Conservation (phyloP, 2,329 filamentous ascomycete species). For the Fusarium dlaminii region DNA sequence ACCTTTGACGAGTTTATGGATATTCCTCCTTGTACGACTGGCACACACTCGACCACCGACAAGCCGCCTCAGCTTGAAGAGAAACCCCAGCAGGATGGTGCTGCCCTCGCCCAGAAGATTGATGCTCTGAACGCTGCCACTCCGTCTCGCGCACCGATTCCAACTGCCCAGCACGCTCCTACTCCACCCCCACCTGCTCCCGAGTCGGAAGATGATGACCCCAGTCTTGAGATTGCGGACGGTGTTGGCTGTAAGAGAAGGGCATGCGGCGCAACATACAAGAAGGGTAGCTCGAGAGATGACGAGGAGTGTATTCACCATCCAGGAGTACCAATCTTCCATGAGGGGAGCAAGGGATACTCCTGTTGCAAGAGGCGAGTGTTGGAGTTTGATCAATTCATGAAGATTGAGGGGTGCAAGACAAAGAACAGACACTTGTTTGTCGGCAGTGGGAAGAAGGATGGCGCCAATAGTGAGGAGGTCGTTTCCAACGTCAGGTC, state of each 20-base stretch:
- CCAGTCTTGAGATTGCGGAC: constrained; percentile 74
- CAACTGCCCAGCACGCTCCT: constrained; percentile 57
- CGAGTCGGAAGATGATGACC: constrained; percentile 90
- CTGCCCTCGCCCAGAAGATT: constrained; percentile 54
- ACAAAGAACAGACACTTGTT: constrained; percentile 87
- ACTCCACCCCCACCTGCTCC: constrained; percentile 68
- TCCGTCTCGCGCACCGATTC: constrained; percentile 53
- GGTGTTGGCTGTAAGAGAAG: constrained; percentile 81
- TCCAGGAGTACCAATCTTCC: constrained; percentile 90
- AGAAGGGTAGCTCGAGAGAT: constrained; percentile 66
- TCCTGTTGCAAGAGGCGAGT: constrained; percentile 96
- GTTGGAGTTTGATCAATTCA: constrained; percentile 96
- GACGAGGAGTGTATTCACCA: constrained; percentile 87
- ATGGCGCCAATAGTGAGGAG: constrained; percentile 70
- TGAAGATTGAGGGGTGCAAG: constrained; percentile 92
- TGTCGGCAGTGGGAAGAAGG: constrained; percentile 78
- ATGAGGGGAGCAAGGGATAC: constrained; percentile 98
- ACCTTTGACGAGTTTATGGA: constrained; percentile 98
- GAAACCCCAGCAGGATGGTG: constrained; percentile 57
- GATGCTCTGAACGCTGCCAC: constrained; percentile 64
- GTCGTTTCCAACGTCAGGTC: constrained; percentile 80
- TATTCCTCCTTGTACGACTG: constrained; percentile 91
- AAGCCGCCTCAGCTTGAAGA: constrained; percentile 69
- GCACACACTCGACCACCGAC: constrained; percentile 91
- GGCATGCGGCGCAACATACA: constrained; percentile 76